Conservation (phyloP, 2,329 filamentous ascomycete genomes). For the Sporothrix luriei region DNA sequence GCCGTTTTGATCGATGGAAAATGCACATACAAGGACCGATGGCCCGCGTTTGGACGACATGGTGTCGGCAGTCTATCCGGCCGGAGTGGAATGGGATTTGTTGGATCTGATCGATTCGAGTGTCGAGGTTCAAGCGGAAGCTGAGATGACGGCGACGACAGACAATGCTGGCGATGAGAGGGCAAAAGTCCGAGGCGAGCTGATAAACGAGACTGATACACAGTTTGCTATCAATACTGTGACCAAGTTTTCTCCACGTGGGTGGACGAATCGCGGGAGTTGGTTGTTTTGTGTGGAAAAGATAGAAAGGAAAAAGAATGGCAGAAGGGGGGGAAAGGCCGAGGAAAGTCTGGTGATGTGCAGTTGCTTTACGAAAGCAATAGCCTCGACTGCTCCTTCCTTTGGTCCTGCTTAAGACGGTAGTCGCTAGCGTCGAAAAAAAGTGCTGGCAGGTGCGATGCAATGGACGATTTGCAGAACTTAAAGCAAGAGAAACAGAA, state of each 20-base stretch:
- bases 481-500: conserved; percentile 8
- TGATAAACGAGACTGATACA: neutral
- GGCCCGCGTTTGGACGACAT: conserved; percentile 56
- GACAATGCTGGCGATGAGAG: conserved; percentile 3
- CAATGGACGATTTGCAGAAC: conserved; percentile 15
- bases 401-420: conserved; percentile 1
- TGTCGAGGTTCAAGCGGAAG: neutral
- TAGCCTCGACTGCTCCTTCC: conserved; percentile 1
- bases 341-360: conserved; percentile 10
- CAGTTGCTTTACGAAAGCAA: neutral
- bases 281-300: conserved; percentile 7
- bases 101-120: neutral
- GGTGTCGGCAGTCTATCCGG: neutral
- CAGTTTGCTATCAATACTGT: neutral
- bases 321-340: neutral
- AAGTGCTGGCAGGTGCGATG: conserved; percentile 22
- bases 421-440: conserved; percentile 15
- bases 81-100: neutral
- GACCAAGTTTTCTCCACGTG: conserved; percentile 12
- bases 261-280: conserved; percentile 15
- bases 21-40: conserved; percentile 59
- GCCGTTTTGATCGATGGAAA: no score
- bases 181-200: neutral
- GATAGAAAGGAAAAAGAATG: neutral
- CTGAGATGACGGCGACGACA: neutral